These are phyloP conservation scores for Colletotrichum karsti DNA, from an alignment of 2,329 filamentous ascomycete species.

Conservation along the genomic window DNA sequence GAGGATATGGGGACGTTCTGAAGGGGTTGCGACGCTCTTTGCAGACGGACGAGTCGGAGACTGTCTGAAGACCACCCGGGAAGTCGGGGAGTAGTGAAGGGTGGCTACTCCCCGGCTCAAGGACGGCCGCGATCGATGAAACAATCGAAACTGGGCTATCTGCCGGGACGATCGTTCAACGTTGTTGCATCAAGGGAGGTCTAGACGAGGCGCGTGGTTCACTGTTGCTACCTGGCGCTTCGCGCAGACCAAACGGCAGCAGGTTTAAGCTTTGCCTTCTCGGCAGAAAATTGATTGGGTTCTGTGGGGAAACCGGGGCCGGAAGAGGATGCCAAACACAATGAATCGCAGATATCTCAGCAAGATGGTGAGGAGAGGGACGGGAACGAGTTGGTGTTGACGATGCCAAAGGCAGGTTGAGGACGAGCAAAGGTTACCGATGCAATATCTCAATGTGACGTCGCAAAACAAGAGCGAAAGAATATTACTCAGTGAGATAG, in stretches of 20 bases:
- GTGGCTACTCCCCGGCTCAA: conserved; percentile 5
- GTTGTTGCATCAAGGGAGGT: conserved; percentile 1
- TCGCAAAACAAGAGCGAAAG: not conserved
- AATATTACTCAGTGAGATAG: not conserved
- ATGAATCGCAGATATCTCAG: not conserved
- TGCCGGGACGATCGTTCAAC: conserved; percentile 19
- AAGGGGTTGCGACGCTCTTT: not conserved
- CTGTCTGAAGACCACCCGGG: not conserved
- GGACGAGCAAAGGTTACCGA: not conserved
- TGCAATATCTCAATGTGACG: not conserved
- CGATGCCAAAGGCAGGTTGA: not conserved
- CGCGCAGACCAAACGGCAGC: conserved; percentile 3
- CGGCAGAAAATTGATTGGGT: conserved; percentile 3
- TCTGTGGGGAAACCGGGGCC: conserved; percentile 16
- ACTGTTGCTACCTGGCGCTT: not conserved
- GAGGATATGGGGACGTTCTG: not conserved
- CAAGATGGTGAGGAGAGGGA: not conserved
- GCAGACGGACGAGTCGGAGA: not conserved
- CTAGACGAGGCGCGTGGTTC: not conserved
- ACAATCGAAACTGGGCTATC: conserved; percentile 7
- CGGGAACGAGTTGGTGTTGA: not conserved
- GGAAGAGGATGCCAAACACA: not conserved
- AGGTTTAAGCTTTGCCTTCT: conserved; percentile 18
- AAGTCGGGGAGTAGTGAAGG: not conserved
- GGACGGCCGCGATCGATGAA: conserved; percentile 7